Percentiles rank a stretch among this genome's conserved stretches.
These are phyloP conservation scores for Verticillium isaacii DNA, from an alignment of 2,329 filamentous ascomycete genomes.

Conservation along the genomic window DNA sequence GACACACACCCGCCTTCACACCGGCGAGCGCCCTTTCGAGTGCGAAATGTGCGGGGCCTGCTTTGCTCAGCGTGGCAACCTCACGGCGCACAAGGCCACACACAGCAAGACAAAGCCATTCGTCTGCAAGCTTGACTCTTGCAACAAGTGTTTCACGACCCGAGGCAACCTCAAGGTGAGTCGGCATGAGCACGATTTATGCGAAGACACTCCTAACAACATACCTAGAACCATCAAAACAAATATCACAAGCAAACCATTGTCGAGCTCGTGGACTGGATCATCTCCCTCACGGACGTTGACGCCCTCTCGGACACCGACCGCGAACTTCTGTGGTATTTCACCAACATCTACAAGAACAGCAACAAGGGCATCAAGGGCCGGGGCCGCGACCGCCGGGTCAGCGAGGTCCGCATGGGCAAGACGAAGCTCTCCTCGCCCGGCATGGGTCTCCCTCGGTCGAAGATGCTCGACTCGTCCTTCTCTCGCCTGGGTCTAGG, in stretches of 20 bases:
- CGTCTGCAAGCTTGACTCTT: conserved; percentile 75
- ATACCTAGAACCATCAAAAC: conserved; percentile 76
- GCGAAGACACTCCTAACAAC: conserved; percentile 1
- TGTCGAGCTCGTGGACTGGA: conserved; percentile 63
- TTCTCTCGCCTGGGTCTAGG: not conserved
- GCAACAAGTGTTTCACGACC: conserved; percentile 84
- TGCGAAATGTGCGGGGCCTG: conserved; percentile 76
- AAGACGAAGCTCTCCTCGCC: conserved; percentile 5
- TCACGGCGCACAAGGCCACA: conserved; percentile 76
- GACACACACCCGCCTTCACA: conserved; percentile 85
- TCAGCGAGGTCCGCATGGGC: conserved; percentile 29
- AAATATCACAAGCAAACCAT: conserved; percentile 82
- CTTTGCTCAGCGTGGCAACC: conserved; percentile 83
- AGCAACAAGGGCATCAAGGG: conserved; percentile 98
- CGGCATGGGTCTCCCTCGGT: not conserved
- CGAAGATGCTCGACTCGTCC: not conserved
- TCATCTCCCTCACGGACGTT: conserved; percentile 56
- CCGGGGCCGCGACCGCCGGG: conserved; percentile 76
- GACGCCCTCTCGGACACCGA: conserved; percentile 63
- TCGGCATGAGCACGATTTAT: not conserved
- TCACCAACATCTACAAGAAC: conserved; percentile 88
- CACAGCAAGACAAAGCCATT: conserved; percentile 76
- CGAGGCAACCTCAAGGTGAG: conserved; percentile 85
- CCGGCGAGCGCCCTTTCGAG: conserved; percentile 77
- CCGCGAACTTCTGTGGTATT: conserved; percentile 77